Conservation (phyloP, 73 alveolate species). For the Paramecium tetraurelia region DNA sequence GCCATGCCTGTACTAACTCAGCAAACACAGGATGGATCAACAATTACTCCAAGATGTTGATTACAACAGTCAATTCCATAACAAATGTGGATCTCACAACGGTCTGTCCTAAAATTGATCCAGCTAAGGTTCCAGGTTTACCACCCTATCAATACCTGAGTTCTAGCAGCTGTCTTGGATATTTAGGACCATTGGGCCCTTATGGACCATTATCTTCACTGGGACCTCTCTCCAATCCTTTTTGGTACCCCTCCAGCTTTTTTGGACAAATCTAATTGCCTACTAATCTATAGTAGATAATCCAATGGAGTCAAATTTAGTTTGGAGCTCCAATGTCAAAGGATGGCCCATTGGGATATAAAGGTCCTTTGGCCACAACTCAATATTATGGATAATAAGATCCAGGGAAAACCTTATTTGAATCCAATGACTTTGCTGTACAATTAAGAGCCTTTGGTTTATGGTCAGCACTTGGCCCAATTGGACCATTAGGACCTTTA, state of each 20-base stretch:
- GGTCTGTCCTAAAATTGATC: slow-evolving; percentile 11
- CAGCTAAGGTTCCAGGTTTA: slow-evolving; percentile 37
- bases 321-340: background rate
- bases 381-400: slow-evolving; percentile 49
- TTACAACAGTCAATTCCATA: background rate
- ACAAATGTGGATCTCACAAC: background rate
- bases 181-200: slow-evolving; percentile 47
- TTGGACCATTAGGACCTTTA: background rate
- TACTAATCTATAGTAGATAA: background rate
- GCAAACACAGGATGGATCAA: background rate
- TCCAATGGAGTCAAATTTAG: background rate
- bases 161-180: slow-evolving; percentile 38
- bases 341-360: slow-evolving; percentile 48
- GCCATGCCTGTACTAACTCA: background rate
- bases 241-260: background rate
- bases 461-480: slow-evolving; percentile 25
- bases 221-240: slow-evolving; percentile 8
- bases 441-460: slow-evolving; percentile 63
- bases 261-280: background rate
- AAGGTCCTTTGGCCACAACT: slow-evolving; percentile 40
- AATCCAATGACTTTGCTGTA: slow-evolving; percentile 50
- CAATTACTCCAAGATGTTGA: background rate
- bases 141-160: slow-evolving; percentile 14
- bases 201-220: slow-evolving; percentile 19
- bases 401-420: slow-evolving; percentile 56